A percentile compares a stretch with the other conserved stretches of the same genome.
Conservation (phyloP, 257 asterid genomes). For the Plantago ovata region DNA sequence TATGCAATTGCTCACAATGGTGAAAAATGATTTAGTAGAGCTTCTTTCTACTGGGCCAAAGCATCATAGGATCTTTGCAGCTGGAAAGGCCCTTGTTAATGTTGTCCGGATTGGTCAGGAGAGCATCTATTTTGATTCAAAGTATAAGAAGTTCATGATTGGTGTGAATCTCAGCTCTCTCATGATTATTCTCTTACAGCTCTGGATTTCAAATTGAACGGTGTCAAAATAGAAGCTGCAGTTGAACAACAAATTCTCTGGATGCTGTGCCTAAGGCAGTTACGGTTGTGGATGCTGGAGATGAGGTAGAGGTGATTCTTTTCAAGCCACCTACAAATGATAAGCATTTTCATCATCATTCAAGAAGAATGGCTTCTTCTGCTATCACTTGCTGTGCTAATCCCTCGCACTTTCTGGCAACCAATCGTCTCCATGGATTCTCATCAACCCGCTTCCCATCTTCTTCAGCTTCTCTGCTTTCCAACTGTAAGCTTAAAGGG, state of each 20-base stretch:
- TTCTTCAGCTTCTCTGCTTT: constrained; percentile 23
- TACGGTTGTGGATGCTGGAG: constrained; percentile 43
- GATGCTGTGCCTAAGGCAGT: constrained; percentile 33
- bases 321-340: constrained; percentile 73
- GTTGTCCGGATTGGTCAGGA: constrained; percentile 56
- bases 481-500: constrained; percentile 25
- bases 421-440: constrained; percentile 22
- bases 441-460: constrained; percentile 22
- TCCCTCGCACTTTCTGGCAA: constrained; percentile 25
- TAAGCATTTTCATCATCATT: constrained; percentile 25
- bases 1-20: constrained; percentile 57
- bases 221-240: constrained; percentile 22
- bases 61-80: constrained; percentile 79
- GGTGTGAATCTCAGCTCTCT: constrained; percentile 59
- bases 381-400: constrained; percentile 22
- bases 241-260: constrained; percentile 23
- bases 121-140: constrained; percentile 58
- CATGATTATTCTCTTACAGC: constrained; percentile 40
- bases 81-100: constrained; percentile 87
- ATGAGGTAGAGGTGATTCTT: constrained; percentile 89
- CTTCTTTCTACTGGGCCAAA: constrained; percentile 74
- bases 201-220: constrained; percentile 34
- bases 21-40: constrained; percentile 56
- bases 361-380: constrained; percentile 31
- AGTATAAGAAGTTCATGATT: constrained; percentile 57